phyloP scores from a whole-genome alignment of 2,329 filamentous ascomycete species.

The Paecilomyces formosus region DNA sequence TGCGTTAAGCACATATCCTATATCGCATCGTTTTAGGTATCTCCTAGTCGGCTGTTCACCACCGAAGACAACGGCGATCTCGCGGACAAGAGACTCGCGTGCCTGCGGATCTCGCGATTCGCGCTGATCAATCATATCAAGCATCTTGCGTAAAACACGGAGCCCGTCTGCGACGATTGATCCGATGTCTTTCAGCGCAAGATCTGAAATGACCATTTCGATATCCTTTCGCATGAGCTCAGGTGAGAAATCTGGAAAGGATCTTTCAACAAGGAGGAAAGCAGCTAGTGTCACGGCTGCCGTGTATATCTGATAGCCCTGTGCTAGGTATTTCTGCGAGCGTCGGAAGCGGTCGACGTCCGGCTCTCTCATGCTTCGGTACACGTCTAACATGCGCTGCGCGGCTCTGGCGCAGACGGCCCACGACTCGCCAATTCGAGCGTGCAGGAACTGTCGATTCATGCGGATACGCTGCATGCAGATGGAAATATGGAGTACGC shows the following conservation, averaged over 20 bases:
- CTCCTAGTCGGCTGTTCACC: slow-evolving; percentile 17
- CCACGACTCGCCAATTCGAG: slow-evolving; percentile 14
- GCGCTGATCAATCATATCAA: slow-evolving; percentile 16
- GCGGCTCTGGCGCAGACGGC: slow-evolving; percentile 14
- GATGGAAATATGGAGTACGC: slow-evolving; percentile 16
- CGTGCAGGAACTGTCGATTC: slow-evolving; percentile 16
- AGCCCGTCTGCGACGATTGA: slow-evolving; percentile 14
- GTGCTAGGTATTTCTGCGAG: slow-evolving; percentile 16
- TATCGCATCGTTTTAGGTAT: slow-evolving; percentile 17
- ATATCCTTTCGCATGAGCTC: slow-evolving; percentile 14
- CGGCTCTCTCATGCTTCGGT: slow-evolving; percentile 13
- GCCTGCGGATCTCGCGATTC: slow-evolving; percentile 10
- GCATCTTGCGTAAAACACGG: slow-evolving; percentile 17
- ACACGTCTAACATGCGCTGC: slow-evolving; percentile 15
- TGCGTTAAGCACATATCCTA: slow-evolving; percentile 9
- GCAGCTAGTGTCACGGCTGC: slow-evolving; percentile 18
- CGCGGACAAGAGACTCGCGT: slow-evolving; percentile 12
- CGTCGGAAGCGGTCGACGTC: slow-evolving; percentile 11
- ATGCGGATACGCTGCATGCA: slow-evolving; percentile 19
- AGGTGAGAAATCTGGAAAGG: slow-evolving; percentile 11
- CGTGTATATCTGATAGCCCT: slow-evolving; percentile 19
- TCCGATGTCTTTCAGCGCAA: slow-evolving; percentile 11
- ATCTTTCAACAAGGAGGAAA: slow-evolving; percentile 18
- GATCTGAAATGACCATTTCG: slow-evolving; percentile 17
- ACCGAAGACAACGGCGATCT: slow-evolving; percentile 17